phyloP scores from a whole-genome alignment of 2,329 filamentous ascomycete species.

The Colletotrichum ledebouriae region DNA sequence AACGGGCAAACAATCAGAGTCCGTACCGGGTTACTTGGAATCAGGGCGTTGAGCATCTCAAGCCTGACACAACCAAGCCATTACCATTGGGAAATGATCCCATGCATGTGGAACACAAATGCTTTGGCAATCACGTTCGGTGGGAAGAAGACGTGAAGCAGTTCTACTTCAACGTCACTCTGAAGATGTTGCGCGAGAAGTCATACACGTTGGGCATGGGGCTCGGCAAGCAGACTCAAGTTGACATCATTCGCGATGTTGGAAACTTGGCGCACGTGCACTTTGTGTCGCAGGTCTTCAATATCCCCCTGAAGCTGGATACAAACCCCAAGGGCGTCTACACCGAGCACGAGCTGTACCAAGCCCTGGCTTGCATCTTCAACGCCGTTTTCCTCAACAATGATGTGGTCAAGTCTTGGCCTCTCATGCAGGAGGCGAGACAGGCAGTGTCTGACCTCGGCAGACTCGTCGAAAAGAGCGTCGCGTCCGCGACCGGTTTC shows the following conservation, averaged over 20 bases:
- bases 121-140: slow-evolving; percentile 66
- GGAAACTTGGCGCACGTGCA: slow-evolving; percentile 76
- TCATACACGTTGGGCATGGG: slow-evolving; percentile 68
- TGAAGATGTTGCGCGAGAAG: slow-evolving; percentile 73
- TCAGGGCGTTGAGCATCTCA: slow-evolving; percentile 72
- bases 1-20: slow-evolving; percentile 66
- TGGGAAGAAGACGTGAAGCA: slow-evolving; percentile 74
- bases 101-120: slow-evolving; percentile 69
- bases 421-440: slow-evolving; percentile 69
- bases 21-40: slow-evolving; percentile 77
- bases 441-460: slow-evolving; percentile 72
- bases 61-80: slow-evolving; percentile 58
- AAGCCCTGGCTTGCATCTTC: slow-evolving; percentile 75
- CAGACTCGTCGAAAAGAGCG: slow-evolving; percentile 72
- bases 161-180: slow-evolving; percentile 75
- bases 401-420: slow-evolving; percentile 76
- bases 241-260: slow-evolving; percentile 79
- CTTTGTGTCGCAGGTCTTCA: slow-evolving; percentile 74
- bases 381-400: slow-evolving; percentile 75
- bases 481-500: slow-evolving; percentile 62
- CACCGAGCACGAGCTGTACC: slow-evolving; percentile 68
- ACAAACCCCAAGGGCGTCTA: slow-evolving; percentile 71
- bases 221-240: slow-evolving; percentile 56
- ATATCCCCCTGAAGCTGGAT: slow-evolving; percentile 74
- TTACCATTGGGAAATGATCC: slow-evolving; percentile 69